Conservation (phyloP, 2,329 filamentous ascomycete genomes). For the Epichloe typhina region DNA sequence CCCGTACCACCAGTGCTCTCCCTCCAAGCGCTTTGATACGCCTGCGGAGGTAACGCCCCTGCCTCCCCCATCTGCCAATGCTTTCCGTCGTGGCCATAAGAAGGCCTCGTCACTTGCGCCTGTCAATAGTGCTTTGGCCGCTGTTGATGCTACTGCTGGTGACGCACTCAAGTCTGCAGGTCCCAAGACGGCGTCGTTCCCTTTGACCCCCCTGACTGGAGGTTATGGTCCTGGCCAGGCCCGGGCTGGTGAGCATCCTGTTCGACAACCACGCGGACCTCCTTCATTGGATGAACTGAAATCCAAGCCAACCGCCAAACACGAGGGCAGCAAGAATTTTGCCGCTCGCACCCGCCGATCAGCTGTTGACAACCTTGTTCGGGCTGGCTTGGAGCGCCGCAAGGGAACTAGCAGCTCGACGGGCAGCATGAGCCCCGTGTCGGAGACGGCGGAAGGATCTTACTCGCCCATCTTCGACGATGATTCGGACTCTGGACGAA, state of each 20-base stretch:
- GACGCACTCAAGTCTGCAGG: conserved; percentile 43
- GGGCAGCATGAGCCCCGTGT: conserved; percentile 79
- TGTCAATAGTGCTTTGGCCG: conserved; percentile 36
- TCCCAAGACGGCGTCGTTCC: conserved; percentile 69
- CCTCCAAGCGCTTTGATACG: conserved; percentile 54
- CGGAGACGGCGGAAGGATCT: conserved; percentile 57
- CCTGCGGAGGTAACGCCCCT: conserved; percentile 57
- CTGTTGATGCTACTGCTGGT: conserved; percentile 29
- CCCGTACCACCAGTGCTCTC: conserved; percentile 40
- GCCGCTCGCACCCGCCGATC: conserved; percentile 81
- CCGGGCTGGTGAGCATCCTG: conserved; percentile 85
- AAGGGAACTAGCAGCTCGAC: conserved; percentile 55
- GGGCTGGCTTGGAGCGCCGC: conserved; percentile 79
- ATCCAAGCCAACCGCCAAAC: conserved; percentile 78
- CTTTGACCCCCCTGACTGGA: conserved; percentile 66
- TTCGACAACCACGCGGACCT: conserved; percentile 84
- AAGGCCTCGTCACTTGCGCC: conserved; percentile 68
- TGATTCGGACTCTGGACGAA: conserved; percentile 56
- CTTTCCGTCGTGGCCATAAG: conserved; percentile 88
- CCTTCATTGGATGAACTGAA: conserved; percentile 84
- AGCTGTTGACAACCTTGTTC: conserved; percentile 82
- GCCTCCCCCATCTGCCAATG: conserved; percentile 82
- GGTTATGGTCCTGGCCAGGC: conserved; percentile 87
- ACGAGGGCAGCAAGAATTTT: conserved; percentile 97
- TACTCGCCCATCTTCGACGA: conserved; percentile 62